Base-by-base conservation (phyloP, 345 rosid genomes). In the Aegle marmelos region DNA sequence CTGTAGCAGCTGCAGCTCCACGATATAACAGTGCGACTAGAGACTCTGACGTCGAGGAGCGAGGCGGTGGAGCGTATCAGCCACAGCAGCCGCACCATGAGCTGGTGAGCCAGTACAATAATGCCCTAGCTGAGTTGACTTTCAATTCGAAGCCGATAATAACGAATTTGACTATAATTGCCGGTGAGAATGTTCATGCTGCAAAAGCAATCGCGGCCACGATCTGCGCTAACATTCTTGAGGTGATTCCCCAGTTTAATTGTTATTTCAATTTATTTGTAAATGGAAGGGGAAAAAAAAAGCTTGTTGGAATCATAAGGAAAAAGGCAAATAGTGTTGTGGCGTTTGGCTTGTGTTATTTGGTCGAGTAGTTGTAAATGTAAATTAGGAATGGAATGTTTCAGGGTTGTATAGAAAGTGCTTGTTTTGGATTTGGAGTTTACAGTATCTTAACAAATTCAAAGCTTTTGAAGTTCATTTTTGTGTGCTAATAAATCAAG, bases 61-160 rank as follows among this genome's bases (percentile, higher is more conserved):
- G 80, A 88, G 82, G 81, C 76, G 87, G 25, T 11, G 94, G 90
- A 68, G 93, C 87, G 39, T 95, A 95, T 78, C 93, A 91, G 85
- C 98, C 99, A 70, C 88, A 83, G 37, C 95, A 88, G 79, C 94
- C 84, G 78, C 92, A 91, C 78, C 89, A 86, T 82, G 99, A 97
- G 93, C 93, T 97, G 19, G 91, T 97, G 83, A 92, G 86, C 67
- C 97, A 93, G 89, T 97, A 94, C 83, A 90, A 86, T 86, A 85
- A 92, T 6, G 99, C 99, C 9, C 78, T 97, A 1, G 85, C 98
- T 3, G 99, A 97, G 91, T 92, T 97, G 76, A 94, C 98, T 17
- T 91, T 97, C 83, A 97, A 97, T 83, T 97, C 99, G 9, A 97
- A 97, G 83, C 99, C 98, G 27, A 97, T 97, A 58, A 97, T 97